Percentiles rank a stretch among this genome's conserved stretches.
Evolutionary conservation across 1,284 basidiomycete genomes (phyloP).

Genomic region (Tranzscheliella williamsii): DNA sequence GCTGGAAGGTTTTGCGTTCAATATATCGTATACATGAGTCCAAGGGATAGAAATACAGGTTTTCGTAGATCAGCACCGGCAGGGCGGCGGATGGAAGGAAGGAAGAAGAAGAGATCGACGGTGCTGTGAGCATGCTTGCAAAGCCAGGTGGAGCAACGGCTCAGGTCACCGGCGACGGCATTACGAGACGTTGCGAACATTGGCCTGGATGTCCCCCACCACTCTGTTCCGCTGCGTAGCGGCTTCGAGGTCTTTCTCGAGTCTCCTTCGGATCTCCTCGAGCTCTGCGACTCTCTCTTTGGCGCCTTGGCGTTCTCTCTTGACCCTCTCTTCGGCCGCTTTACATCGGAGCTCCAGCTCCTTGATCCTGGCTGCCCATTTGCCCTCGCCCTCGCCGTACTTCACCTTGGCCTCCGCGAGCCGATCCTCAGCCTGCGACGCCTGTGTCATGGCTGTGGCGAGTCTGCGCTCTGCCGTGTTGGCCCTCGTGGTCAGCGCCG

Average conservation of each 20-base stretch:
- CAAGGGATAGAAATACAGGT: no score
- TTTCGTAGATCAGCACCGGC: no score
- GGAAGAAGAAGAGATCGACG: no score
- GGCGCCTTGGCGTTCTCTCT: constrained; percentile 89
- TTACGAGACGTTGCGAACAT: constrained; percentile 7
- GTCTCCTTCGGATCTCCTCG: constrained; percentile 21
- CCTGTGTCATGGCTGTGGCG: constrained; percentile 78
- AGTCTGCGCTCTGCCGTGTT: constrained; percentile 71
- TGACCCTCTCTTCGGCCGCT: constrained; percentile 88
- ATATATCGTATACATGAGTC: no score
- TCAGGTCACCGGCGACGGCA: no score
- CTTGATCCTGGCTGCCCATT: constrained; percentile 55
- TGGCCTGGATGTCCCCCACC: constrained; percentile 35
- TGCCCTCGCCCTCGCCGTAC: constrained; percentile 46
- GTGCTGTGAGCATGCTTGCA: no score
- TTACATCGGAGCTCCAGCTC: constrained; percentile 82
- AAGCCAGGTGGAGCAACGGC: no score
- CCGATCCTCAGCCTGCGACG: constrained; percentile 79
- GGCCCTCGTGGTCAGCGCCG: constrained; percentile 42
- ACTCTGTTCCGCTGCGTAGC: constrained; percentile 20
- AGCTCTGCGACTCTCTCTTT: constrained; percentile 73
- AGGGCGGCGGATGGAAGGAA: no score
- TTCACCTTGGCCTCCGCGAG: constrained; percentile 75
- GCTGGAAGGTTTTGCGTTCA: no score
- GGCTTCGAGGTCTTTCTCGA: constrained; percentile 36